Percentiles rank a stretch among this genome's conserved stretches.
Conservation (phyloP, 257 asterid genomes). For the Lithospermum erythrorhizon region DNA sequence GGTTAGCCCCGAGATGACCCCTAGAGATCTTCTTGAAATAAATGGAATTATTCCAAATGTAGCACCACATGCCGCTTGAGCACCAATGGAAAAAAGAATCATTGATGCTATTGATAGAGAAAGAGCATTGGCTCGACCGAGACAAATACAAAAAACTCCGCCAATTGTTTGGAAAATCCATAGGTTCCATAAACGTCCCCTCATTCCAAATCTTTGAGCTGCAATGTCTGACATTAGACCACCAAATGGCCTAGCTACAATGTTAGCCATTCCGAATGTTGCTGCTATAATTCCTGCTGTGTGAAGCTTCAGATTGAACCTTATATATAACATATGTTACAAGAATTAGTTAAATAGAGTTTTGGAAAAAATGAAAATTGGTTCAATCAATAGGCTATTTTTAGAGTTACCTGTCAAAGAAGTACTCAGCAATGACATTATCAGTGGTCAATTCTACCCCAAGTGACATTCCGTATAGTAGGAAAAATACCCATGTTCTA, state of each 20-base stretch:
- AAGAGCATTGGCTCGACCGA: conserved; percentile 35
- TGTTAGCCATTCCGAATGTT: conserved; percentile 47
- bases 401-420: conserved; percentile 37
- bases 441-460: conserved; percentile 51
- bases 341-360: too few species aligned
- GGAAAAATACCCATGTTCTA: conserved; percentile 52
- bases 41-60: conserved; percentile 48
- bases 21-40: conserved; percentile 42
- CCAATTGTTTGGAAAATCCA: conserved; percentile 50
- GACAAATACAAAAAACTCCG: conserved; percentile 41
- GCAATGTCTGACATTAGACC: conserved; percentile 41
- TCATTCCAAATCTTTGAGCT: conserved; percentile 42
- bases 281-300: conserved; percentile 57
- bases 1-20: conserved; percentile 43
- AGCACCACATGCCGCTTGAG: conserved; percentile 48
- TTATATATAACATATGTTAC: conserved; percentile 4
- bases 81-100: conserved; percentile 46
- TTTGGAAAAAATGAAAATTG: neutral
- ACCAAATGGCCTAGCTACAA: conserved; percentile 43
- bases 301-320: conserved; percentile 40
- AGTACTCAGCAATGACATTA: conserved; percentile 47
- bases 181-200: conserved; percentile 53
- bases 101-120: conserved; percentile 25
- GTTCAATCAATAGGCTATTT: neutral
- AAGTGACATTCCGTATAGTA: conserved; percentile 44